Base-by-base conservation (phyloP, 1,284 basidiomycete species). In the Leccinum subrobustum region DNA sequence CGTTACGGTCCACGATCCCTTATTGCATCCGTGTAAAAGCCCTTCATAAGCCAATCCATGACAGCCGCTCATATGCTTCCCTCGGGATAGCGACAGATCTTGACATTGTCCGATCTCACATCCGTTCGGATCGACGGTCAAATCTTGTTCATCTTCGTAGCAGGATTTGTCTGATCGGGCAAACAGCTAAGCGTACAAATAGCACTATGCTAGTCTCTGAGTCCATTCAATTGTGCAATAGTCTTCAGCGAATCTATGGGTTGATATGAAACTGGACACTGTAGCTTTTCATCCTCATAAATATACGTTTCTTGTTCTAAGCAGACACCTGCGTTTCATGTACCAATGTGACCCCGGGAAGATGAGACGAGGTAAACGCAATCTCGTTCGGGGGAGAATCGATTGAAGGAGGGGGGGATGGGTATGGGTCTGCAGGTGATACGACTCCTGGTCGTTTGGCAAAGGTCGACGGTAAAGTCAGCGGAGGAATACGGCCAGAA, bases 331-430 rank as follows among this genome's bases (percentile, higher is more conserved):
- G 65, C 37, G 61, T 60, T 59, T 64, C 66, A 20, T 56, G 59
- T n/a, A 59, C 29, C n/a, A 60, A 53, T 54, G 61, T 62, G n/a
- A 54, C 25, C 18, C 44, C 57, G 1, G 55, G 50, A 25, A 50
- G 50, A 35, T 59, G 58, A 2, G 59, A 35, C 14, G 57, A 54
- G 3, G 61, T 37, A 48, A 63, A 63, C 52, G 54, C 25, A 56
- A 76, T 62, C 25, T 67, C 63, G 7, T 61, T 63, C 23, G 84
- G 82, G 2, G 89, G 89, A 14, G 88, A 91, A 75, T 89, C 89
- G 56, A 85, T 69, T 14, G 90, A 92, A 9, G 82, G 81, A 48
- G 91, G 91, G 0, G 90, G 90, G 0, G 90, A 91, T 6, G 90
- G 90, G 70, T 92, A 92, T 42, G 86, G 82, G 59, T 84, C 83